These are phyloP conservation scores for Eucalyptus fibrosa DNA, from an alignment of 345 rosid species.

Conservation along the genomic window DNA sequence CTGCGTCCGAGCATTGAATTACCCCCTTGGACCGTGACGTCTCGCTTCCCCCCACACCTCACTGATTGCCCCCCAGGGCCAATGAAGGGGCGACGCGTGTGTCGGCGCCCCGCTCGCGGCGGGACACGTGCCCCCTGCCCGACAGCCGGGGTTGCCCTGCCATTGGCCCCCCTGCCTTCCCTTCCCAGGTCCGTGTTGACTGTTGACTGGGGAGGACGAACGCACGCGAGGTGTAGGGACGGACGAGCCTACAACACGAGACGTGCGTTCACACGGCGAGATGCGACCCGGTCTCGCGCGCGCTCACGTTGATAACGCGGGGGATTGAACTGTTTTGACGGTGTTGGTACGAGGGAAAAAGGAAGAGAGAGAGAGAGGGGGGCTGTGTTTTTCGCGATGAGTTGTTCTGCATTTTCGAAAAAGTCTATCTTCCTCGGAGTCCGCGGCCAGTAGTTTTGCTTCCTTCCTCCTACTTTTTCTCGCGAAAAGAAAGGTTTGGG, in stretches of 20 bases:
- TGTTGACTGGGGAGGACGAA: neutral
- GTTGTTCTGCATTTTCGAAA: neutral
- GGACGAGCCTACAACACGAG: neutral
- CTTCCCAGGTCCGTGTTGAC: neutral
- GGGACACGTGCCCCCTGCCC: neutral
- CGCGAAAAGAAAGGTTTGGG: neutral
- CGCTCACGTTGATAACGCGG: neutral
- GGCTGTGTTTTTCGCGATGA: neutral
- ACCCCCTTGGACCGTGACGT: neutral
- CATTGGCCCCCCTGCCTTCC: neutral
- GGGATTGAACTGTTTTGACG: neutral
- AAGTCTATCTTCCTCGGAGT: neutral
- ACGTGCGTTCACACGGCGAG: neutral
- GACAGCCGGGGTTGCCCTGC: neutral
- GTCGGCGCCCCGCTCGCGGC: neutral
- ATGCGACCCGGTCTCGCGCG: neutral
- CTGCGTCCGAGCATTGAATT: neutral
- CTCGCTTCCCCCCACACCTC: neutral
- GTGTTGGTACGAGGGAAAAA: neutral
- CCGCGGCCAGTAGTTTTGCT: neutral
- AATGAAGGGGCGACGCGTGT: neutral
- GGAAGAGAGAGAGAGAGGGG: too few species aligned
- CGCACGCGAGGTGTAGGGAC: neutral
- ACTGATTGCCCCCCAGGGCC: neutral
- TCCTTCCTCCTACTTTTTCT: neutral